A percentile compares a stretch with the other conserved stretches of the same genome.
phyloP scores from a whole-genome alignment of 2,329 filamentous ascomycete species.

The Penicillium italicum region DNA sequence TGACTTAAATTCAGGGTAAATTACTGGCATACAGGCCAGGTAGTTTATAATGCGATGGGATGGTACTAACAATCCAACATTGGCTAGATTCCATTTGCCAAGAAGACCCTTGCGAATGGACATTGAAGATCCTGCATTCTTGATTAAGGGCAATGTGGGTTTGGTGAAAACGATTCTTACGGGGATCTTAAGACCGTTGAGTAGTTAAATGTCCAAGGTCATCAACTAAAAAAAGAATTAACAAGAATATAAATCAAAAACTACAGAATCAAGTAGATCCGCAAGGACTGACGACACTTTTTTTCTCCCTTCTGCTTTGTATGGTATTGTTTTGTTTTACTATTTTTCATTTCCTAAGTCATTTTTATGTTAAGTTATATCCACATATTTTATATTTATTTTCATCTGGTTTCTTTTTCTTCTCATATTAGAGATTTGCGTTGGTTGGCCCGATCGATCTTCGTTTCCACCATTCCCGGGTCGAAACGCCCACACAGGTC shows the following conservation, averaged over 20 bases:
- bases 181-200: not conserved
- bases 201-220: not conserved
- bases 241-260: not conserved
- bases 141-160: conserved; percentile 11
- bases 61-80: not conserved
- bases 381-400: not conserved
- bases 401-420: not conserved
- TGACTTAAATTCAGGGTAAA: not conserved
- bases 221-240: not conserved
- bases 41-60: not conserved
- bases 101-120: conserved; percentile 19
- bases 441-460: conserved; percentile 27
- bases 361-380: not conserved
- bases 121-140: conserved; percentile 23
- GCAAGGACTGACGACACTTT: conserved; percentile 4
- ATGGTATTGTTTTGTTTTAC: not conserved
- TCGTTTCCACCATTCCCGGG: conserved; percentile 29
- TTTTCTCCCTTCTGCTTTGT: too few species aligned
- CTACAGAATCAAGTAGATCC: not conserved
- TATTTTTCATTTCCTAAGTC: not conserved
- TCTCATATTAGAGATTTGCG: conserved; percentile 9
- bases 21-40: not conserved
- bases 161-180: not conserved
- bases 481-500: conserved; percentile 28
- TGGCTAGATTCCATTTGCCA: conserved; percentile 7